Percentiles rank a stretch among this genome's conserved stretches.
Evolutionary conservation across 768 basidiomycete genomes (phyloP).

Genomic region (Trichaptum fuscoviolaceum): DNA sequence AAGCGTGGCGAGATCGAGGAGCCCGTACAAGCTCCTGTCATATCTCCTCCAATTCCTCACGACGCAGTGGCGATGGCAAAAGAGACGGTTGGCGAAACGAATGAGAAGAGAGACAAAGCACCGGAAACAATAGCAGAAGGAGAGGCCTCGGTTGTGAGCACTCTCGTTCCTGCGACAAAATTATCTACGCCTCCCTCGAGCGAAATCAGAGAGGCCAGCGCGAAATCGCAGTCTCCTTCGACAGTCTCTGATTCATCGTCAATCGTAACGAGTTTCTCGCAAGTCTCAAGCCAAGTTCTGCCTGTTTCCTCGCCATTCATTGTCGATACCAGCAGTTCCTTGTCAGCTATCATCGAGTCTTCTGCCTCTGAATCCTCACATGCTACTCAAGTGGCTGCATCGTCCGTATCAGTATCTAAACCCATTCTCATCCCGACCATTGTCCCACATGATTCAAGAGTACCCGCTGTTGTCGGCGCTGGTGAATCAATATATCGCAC

Average conservation of each 20-base stretch:
- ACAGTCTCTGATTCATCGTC: neutral
- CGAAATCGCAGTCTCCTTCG: neutral
- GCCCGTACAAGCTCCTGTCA: neutral
- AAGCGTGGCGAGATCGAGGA: conserved; percentile 23
- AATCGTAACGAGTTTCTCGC: neutral
- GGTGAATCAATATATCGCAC: conserved; percentile 95
- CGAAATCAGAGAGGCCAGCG: neutral
- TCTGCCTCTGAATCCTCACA: neutral
- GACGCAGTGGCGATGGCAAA: conserved; percentile 15
- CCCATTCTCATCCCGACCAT: conserved; percentile 13
- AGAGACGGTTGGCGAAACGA: conserved; percentile 14
- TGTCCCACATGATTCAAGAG: conserved; percentile 6
- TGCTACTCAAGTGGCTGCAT: conserved; percentile 6
- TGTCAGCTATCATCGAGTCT: neutral
- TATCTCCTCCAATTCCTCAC: conserved; percentile 21
- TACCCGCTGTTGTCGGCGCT: conserved; percentile 22
- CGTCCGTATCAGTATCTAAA: conserved; percentile 11
- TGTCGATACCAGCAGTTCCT: neutral
- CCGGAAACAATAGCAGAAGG: neutral
- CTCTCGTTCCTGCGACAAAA: neutral
- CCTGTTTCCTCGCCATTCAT: neutral
- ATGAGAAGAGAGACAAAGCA: neutral
- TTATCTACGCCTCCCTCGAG: neutral
- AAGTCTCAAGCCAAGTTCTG: neutral
- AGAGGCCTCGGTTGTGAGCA: neutral